Evolutionary conservation across 495 filamentous ascomycete genomes (phyloP).

Genomic region (Collariella sp.): DNA sequence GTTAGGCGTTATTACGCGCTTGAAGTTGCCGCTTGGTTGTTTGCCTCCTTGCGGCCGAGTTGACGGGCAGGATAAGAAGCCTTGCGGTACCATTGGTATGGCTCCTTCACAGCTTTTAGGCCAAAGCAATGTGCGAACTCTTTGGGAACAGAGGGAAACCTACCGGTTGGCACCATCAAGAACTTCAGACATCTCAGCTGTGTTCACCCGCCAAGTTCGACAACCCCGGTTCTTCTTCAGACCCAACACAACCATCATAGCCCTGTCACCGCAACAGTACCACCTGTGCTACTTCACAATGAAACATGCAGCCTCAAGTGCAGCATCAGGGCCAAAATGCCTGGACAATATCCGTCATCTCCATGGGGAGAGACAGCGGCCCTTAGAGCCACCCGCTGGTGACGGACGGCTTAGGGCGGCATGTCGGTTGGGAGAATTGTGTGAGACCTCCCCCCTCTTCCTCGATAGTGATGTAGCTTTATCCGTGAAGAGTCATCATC

Average conservation of each 20-base stretch:
- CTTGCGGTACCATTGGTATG: no score
- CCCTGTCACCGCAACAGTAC: background rate
- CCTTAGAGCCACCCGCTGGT: background rate
- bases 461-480: background rate
- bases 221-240: background rate
- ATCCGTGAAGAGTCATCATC: background rate
- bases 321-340: background rate
- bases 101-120: no score
- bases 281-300: background rate
- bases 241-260: slow-evolving; percentile 5
- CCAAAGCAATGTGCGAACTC: no score
- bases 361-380: background rate
- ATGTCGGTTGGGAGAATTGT: background rate
- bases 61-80: no score
- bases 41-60: no score
- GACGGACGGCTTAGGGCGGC: background rate
- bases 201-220: background rate
- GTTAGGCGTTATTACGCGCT: background rate
- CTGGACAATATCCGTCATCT: background rate
- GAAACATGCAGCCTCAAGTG: slow-evolving; percentile 8
- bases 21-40: no score
- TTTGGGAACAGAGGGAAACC: no score
- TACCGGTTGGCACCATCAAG: background rate
- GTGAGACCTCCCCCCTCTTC: background rate
- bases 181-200: background rate